These are phyloP conservation scores for Cerrena zonata DNA, from an alignment of 1,284 basidiomycete genomes.

Conservation along the genomic window DNA sequence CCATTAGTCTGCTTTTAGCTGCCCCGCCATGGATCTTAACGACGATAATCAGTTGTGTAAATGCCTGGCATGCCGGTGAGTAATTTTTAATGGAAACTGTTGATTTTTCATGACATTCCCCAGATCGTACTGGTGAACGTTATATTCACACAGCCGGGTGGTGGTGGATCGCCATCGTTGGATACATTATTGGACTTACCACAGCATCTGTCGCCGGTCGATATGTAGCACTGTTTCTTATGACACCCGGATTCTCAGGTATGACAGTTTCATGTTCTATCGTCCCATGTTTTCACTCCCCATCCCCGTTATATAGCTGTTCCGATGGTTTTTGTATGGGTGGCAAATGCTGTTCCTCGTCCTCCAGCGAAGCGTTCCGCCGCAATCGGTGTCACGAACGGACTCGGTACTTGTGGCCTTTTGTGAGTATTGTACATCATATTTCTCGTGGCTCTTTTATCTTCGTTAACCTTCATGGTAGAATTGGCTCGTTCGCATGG, in stretches of 20 bases:
- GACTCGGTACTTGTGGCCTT: slow-evolving; percentile 36
- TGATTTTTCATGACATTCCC: neutral
- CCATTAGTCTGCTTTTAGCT: slow-evolving; percentile 53
- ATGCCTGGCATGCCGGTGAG: slow-evolving; percentile 63
- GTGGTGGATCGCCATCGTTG: slow-evolving; percentile 59
- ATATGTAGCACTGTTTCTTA: slow-evolving; percentile 64
- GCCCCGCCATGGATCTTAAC: slow-evolving; percentile 63
- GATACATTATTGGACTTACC: slow-evolving; percentile 55
- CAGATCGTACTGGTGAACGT: slow-evolving; percentile 58
- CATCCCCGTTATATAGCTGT: slow-evolving; percentile 35
- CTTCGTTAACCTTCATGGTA: slow-evolving; percentile 13
- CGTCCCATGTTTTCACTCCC: neutral
- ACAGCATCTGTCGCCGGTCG: slow-evolving; percentile 51
- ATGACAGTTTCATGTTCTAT: slow-evolving; percentile 16
- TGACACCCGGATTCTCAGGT: slow-evolving; percentile 55
- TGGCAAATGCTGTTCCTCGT: slow-evolving; percentile 55
- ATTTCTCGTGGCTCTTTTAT: no score
- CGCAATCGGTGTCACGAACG: slow-evolving; percentile 40
- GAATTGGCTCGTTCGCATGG: slow-evolving; percentile 35
- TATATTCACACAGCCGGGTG: slow-evolving; percentile 61
- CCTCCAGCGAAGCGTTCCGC: slow-evolving; percentile 56
- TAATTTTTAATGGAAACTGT: slow-evolving; percentile 4
- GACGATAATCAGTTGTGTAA: slow-evolving; percentile 48
- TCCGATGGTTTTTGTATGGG: slow-evolving; percentile 58
- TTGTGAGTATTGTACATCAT: slow-evolving; percentile 26